Evolutionary conservation across 805 yeast genomes (phyloP), one percentile per base, ranked within the genome.

Genomic region (Lachancea quebecensis): DNA sequence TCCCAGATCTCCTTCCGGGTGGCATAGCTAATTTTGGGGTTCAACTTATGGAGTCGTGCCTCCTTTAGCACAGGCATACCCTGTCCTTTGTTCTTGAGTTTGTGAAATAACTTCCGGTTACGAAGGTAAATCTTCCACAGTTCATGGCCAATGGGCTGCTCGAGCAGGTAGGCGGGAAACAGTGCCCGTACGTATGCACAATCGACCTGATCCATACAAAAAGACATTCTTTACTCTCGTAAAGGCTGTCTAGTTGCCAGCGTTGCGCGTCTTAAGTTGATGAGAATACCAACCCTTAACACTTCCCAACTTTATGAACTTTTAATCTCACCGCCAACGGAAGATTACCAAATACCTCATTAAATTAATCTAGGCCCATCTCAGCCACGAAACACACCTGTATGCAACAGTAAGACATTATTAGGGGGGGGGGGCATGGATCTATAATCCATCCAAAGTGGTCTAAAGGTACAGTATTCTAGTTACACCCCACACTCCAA

Each of bases 1-100:
- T 56, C 55, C 67, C 67, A 63, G 9, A 63, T 56, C 37, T 63
- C 65, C 35, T 58, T 63, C 41, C 58, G 54, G 4, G 54, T 41
- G 2, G 49, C 47, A 25, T 46, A 46, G 6, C 52, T 49, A n/a
- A 55, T 42, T 30, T 47, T 44, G 7, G 45, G 45, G 5, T 48
- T 47, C 4, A 45, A 16, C 36, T 41, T 46, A 10, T 33, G 36
- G 14, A 39, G 32, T 6, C 38, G 35, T 14, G 43, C 16, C 6
- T 42, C 45, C 2, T 18, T 21, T 10, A 40, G 41, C 10, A 21
- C 38, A 14, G 37, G 33, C 15, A 44, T 10, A n/a, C 27, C 5
- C 29, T 47, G 47, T 7, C 46, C 50, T 40, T 38, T 48, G 30
- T 35, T 42, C 35, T 52, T 55, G 28, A 53, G 44, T 38, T 52